Evolutionary conservation across 352 stramenopile species (phyloP).

Genomic region (Globisporangium apiculatum): DNA sequence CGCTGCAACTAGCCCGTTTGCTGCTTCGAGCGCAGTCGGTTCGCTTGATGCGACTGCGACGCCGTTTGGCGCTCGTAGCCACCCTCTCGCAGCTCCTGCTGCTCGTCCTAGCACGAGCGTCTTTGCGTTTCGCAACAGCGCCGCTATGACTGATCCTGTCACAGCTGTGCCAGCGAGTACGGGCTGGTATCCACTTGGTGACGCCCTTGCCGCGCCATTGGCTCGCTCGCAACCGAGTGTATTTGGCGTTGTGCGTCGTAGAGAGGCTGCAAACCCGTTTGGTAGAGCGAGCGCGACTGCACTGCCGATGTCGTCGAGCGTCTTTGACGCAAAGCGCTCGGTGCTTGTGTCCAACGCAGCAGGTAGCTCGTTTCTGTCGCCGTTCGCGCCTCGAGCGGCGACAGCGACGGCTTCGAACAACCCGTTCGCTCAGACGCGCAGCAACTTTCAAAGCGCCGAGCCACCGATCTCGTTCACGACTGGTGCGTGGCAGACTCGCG

Average conservation of each 20-base stretch:
- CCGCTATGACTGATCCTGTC: not conserved
- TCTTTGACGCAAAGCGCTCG: not conserved
- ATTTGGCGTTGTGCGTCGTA: not conserved
- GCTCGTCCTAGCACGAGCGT: not conserved
- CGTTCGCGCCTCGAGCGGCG: not conserved
- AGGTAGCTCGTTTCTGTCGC: not conserved
- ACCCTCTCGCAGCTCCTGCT: not conserved
- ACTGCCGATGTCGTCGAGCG: not conserved
- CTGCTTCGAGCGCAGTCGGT: not conserved
- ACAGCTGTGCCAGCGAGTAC: not conserved
- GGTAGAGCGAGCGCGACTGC: not conserved
- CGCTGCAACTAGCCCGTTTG: not conserved
- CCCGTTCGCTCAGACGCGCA: too few relatives aligned
- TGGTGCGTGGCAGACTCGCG: not conserved
- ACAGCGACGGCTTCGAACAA: not conserved
- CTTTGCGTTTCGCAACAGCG: not conserved
- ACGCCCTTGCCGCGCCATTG: not conserved
- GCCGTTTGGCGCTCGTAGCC: not conserved
- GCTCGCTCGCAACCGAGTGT: not conserved
- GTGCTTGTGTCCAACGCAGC: not conserved
- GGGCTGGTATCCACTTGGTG: conserved; percentile 6
- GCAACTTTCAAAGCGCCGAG: not conserved
- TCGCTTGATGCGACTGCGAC: not conserved
- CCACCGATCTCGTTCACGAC: conserved; percentile 2
- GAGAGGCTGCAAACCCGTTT: conserved; percentile 6